A percentile compares a stretch with the other conserved stretches of the same genome.
These are phyloP conservation scores for Lumnitzera littorea DNA, from an alignment of 345 rosid genomes.

Conservation along the genomic window DNA sequence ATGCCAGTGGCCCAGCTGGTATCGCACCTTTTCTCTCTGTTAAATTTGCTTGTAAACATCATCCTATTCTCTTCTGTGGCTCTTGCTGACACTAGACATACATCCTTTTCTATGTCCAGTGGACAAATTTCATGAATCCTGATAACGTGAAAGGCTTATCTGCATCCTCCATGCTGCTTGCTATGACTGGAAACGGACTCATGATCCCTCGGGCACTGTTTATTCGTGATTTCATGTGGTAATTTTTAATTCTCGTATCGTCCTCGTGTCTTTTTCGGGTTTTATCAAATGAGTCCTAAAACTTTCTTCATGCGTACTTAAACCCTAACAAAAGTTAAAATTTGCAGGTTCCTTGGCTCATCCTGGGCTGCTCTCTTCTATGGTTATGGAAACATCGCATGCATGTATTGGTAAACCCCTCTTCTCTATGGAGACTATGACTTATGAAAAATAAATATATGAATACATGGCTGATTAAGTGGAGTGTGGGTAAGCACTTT, in stretches of 20 bases:
- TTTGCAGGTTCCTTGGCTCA: slow-evolving; percentile 75
- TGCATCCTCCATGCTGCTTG: slow-evolving; percentile 75
- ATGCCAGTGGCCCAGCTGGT: slow-evolving; percentile 95
- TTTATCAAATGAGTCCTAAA: background rate
- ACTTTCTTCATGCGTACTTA: background rate
- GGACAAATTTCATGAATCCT: slow-evolving; percentile 85
- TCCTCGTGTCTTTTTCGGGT: background rate
- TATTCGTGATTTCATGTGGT: slow-evolving; percentile 94
- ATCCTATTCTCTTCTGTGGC: background rate
- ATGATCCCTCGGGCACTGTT: slow-evolving; percentile 90
- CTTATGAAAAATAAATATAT: no score
- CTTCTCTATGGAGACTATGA: no score
- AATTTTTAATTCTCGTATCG: slow-evolving; percentile 14
- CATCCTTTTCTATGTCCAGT: slow-evolving; percentile 34
- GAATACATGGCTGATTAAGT: no score
- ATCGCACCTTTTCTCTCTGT: background rate
- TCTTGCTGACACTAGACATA: slow-evolving; percentile 9
- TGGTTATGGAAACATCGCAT: slow-evolving; percentile 76
- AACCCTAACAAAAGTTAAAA: background rate
- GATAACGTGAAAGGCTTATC: slow-evolving; percentile 84
- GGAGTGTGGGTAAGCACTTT: no score
- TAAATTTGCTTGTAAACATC: slow-evolving; percentile 3
- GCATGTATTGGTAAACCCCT: slow-evolving; percentile 58
- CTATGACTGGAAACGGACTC: slow-evolving; percentile 88
- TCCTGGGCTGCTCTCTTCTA: slow-evolving; percentile 79